These are phyloP conservation scores for Antrodiella citrinella DNA, from an alignment of 768 basidiomycete genomes.

Conservation along the genomic window DNA sequence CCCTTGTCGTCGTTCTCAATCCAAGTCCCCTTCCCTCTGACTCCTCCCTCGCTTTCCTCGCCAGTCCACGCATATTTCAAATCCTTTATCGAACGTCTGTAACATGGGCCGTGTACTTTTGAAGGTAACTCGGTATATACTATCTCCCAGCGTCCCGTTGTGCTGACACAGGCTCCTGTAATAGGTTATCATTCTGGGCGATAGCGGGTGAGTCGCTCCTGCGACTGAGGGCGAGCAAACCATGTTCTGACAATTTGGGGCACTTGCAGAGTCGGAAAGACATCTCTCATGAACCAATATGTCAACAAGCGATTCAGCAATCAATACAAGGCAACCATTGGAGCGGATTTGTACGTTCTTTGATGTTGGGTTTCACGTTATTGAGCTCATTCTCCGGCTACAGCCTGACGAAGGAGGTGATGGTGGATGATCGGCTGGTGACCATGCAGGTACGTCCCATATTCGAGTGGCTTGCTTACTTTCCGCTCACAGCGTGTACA, in stretches of 20 bases:
- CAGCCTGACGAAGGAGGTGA: conserved; percentile 95
- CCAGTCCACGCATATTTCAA: background rate
- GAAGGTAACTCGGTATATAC: too few relatives aligned
- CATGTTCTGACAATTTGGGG: background rate
- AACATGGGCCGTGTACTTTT: conserved; percentile 80
- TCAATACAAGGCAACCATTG: conserved; percentile 99
- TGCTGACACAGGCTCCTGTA: conserved; percentile 11
- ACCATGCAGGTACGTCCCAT: conserved; percentile 83
- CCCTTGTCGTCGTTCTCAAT: background rate
- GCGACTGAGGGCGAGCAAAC: background rate
- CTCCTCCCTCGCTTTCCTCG: background rate
- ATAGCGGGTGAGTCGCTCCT: conserved; percentile 70
- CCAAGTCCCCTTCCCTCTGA: background rate
- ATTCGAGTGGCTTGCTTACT: background rate
- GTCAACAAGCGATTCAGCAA: conserved; percentile 99
- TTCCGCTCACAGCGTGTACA: conserved; percentile 23
- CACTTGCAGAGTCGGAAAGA: conserved; percentile 83
- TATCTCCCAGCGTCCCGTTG: too few relatives aligned
- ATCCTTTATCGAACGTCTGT: conserved; percentile 14
- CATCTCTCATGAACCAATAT: conserved; percentile 99
- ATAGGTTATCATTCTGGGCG: conserved; percentile 97
- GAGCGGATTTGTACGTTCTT: conserved; percentile 82
- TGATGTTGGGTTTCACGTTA: conserved; percentile 3
- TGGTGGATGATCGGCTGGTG: conserved; percentile 95
- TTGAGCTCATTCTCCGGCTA: too few relatives aligned